These are phyloP conservation scores for Globisporangium lucens DNA, from an alignment of 352 stramenopile genomes.

Conservation along the genomic window DNA sequence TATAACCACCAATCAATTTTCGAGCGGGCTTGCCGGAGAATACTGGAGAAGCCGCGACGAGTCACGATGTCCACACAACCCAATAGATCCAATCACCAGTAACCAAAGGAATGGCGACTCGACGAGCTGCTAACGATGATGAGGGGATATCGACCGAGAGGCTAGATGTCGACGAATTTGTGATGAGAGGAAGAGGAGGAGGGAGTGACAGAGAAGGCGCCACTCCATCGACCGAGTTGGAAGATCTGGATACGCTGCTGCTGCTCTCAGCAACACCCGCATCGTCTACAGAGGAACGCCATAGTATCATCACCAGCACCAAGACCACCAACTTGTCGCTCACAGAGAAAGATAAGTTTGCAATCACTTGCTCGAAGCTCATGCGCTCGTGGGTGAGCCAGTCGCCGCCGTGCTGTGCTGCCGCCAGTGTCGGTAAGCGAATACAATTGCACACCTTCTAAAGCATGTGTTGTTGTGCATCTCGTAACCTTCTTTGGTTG, in stretches of 20 bases:
- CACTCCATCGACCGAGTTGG: not conserved
- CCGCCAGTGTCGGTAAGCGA: conserved; percentile 37
- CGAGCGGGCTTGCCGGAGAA: not conserved
- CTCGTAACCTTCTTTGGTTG: not conserved
- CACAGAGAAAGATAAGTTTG: conserved; percentile 7
- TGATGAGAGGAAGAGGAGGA: not conserved
- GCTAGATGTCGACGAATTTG: not conserved
- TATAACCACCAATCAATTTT: conserved; percentile 9
- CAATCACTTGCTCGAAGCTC: conserved; percentile 15
- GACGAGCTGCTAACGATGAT: not conserved
- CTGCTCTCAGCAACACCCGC: not conserved
- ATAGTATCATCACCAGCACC: not conserved
- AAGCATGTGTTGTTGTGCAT: not conserved
- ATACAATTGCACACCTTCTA: not conserved
- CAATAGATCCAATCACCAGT: not conserved
- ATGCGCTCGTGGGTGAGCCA: conserved; percentile 58
- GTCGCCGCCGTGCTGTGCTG: conserved; percentile 61
- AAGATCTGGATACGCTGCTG: not conserved
- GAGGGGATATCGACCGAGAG: not conserved
- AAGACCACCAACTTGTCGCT: not conserved
- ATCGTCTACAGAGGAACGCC: not conserved
- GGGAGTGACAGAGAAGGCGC: not conserved
- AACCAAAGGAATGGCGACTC: not conserved
- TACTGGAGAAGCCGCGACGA: conserved; percentile 4
- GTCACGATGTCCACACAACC: conserved; percentile 1